Evolutionary conservation across 2,329 filamentous ascomycete species (phyloP).

Genomic region (Neofusicoccum cordaticola): DNA sequence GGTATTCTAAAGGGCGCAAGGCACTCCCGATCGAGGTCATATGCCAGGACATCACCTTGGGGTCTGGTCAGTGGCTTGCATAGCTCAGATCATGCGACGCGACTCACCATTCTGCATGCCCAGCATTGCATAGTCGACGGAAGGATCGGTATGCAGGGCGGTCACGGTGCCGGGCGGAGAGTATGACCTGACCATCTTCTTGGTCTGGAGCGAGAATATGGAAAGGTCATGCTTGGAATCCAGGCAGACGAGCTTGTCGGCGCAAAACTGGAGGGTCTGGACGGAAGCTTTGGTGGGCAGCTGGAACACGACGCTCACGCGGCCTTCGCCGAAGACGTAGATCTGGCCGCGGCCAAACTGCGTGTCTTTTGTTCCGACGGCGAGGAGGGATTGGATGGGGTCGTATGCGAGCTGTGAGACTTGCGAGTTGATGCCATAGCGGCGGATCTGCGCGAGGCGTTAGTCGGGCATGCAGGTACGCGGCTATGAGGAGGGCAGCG

Average conservation of each 20-base stretch:
- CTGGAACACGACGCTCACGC: slow-evolving; percentile 72
- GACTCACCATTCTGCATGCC: slow-evolving; percentile 67
- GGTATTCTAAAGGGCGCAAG: slow-evolving; percentile 77
- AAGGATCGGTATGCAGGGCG: slow-evolving; percentile 76
- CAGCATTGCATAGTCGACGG: slow-evolving; percentile 89
- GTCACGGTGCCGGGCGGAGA: slow-evolving; percentile 74
- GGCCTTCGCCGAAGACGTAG: slow-evolving; percentile 79
- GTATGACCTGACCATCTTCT: slow-evolving; percentile 64
- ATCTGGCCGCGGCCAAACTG: slow-evolving; percentile 83
- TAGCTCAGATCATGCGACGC: neutral
- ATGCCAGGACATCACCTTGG: slow-evolving; percentile 77
- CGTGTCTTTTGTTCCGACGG: slow-evolving; percentile 84
- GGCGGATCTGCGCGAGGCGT: slow-evolving; percentile 52
- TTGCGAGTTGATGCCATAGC: slow-evolving; percentile 69
- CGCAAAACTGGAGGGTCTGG: slow-evolving; percentile 76
- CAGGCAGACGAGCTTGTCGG: slow-evolving; percentile 78
- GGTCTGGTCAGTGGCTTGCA: neutral
- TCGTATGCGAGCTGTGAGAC: slow-evolving; percentile 83
- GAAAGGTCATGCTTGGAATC: slow-evolving; percentile 83
- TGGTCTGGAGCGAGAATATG: slow-evolving; percentile 76
- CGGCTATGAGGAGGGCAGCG: slow-evolving; percentile 28
- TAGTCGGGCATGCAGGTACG: slow-evolving; percentile 22
- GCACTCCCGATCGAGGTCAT: slow-evolving; percentile 80
- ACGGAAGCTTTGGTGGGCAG: slow-evolving; percentile 73
- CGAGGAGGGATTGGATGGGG: slow-evolving; percentile 87